Conservation (phyloP, 768 basidiomycete species). For the Cyathus striatus region DNA sequence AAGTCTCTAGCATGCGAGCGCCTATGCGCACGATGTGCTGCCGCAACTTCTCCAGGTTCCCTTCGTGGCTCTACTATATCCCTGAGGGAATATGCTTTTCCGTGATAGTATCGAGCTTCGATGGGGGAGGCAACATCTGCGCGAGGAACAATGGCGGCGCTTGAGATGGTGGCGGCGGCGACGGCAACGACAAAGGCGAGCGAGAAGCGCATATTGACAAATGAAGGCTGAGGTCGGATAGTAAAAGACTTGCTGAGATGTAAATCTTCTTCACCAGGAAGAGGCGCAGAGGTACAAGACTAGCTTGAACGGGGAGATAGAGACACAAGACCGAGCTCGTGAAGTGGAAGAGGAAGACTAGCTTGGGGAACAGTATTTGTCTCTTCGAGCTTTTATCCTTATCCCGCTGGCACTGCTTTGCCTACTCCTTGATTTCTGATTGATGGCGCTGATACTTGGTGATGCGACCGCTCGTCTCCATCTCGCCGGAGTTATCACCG, state of each 20-base stretch:
- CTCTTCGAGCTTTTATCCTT: background rate
- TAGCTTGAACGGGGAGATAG: background rate
- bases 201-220: slow-evolving; percentile 21
- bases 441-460: slow-evolving; percentile 5
- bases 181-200: slow-evolving; percentile 12
- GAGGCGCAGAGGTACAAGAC: slow-evolving; percentile 8
- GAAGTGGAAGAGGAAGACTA: slow-evolving; percentile 23
- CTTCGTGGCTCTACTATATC: background rate
- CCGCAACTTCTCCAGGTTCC: background rate
- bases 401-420: background rate
- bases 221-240: slow-evolving; percentile 3
- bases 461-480: too few species aligned
- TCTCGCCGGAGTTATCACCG: too few species aligned
- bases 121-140: slow-evolving; percentile 13
- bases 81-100: slow-evolving; percentile 11
- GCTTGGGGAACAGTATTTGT: slow-evolving; percentile 16
- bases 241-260: slow-evolving; percentile 8
- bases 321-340: slow-evolving; percentile 30
- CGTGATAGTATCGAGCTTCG: slow-evolving; percentile 16
- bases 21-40: background rate
- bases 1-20: slow-evolving; percentile 11
- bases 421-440: too few species aligned
- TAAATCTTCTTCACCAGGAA: slow-evolving; percentile 19
- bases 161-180: slow-evolving; percentile 15
- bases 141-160: slow-evolving; percentile 21